These are phyloP conservation scores for Vachellia pachyceras DNA, from an alignment of 306 rosid species.

Conservation along the genomic window DNA sequence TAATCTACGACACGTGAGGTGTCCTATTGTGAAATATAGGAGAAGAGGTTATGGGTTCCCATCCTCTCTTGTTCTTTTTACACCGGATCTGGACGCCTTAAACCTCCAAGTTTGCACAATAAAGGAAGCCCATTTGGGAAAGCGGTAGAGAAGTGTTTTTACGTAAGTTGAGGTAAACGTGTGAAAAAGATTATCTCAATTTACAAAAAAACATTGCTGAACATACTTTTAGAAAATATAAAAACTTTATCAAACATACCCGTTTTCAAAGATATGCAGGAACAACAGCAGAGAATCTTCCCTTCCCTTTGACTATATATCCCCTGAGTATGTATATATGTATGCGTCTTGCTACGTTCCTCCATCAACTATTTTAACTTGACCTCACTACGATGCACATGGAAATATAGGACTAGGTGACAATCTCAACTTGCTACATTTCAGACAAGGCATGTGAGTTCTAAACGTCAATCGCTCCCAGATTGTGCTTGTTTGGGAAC, in stretches of 20 bases:
- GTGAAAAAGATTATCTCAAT: too few relatives aligned
- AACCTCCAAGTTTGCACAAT: constrained; percentile 3
- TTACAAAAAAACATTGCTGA: too few relatives aligned
- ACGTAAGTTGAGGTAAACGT: too few relatives aligned
- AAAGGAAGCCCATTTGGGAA: constrained; percentile 28
- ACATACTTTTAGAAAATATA: too few relatives aligned
- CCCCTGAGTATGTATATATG: too few relatives aligned
- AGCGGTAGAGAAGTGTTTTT: too few relatives aligned
- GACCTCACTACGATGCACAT: constrained; percentile 43
- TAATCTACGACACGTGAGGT: constrained; percentile 58
- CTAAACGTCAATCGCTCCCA: constrained; percentile 43
- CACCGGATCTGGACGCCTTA: constrained; percentile 59
- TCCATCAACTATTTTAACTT: constrained; percentile 21
- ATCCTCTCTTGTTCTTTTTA: constrained; percentile 47
- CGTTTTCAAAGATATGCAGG: constrained; percentile 20
- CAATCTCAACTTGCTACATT: constrained; percentile 40
- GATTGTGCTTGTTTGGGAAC: too few relatives aligned
- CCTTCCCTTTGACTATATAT: constrained; percentile 45
- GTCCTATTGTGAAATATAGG: constrained; percentile 34
- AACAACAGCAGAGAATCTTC: constrained; percentile 9
- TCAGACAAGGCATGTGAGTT: constrained; percentile 67
- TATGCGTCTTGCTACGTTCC: constrained; percentile 37
- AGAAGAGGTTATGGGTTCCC: constrained; percentile 57
- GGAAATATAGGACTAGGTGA: constrained; percentile 45
- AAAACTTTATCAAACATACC: too few relatives aligned